These are phyloP conservation scores for Neonectria hederae DNA, from an alignment of 2,329 filamentous ascomycete genomes.

Conservation along the genomic window DNA sequence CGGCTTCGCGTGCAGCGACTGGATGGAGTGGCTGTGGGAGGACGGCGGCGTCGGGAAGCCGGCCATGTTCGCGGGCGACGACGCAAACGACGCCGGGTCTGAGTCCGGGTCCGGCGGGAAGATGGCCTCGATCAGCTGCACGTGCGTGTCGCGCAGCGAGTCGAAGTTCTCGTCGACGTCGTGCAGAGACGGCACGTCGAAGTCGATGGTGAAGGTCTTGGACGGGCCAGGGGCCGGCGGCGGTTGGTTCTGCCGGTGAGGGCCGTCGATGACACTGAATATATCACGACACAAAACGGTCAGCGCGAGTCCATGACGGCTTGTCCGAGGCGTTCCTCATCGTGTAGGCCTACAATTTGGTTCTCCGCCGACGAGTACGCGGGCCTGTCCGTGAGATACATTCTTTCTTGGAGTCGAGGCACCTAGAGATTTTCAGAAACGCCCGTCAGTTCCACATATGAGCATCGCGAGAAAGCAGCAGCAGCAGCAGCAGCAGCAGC, in stretches of 20 bases:
- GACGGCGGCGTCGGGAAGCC: constrained; percentile 42
- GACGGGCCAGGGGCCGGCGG: constrained; percentile 50
- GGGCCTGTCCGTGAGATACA: constrained; percentile 62
- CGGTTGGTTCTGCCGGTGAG: constrained; percentile 41
- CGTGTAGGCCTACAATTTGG: constrained; percentile 52
- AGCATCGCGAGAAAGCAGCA: background rate
- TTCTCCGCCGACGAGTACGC: constrained; percentile 58
- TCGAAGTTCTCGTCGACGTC: constrained; percentile 54
- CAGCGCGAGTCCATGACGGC: background rate
- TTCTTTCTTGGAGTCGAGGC: constrained; percentile 62
- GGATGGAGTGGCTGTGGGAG: constrained; percentile 47
- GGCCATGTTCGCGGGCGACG: constrained; percentile 29
- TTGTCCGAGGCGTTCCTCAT: background rate
- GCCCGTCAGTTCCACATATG: background rate
- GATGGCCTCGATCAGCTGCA: constrained; percentile 52
- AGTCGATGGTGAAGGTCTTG: constrained; percentile 64
- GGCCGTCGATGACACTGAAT: constrained; percentile 34
- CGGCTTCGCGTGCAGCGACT: constrained; percentile 57
- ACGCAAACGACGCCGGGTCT: constrained; percentile 26
- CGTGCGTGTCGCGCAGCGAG: constrained; percentile 55
- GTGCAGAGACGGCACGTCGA: constrained; percentile 54
- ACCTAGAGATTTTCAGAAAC: constrained; percentile 47
- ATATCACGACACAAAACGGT: background rate
- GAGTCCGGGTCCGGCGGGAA: constrained; percentile 45
- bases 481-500: background rate